Conservation (phyloP, 768 basidiomycete genomes). For the Leucocoprinus birnbaumii region DNA sequence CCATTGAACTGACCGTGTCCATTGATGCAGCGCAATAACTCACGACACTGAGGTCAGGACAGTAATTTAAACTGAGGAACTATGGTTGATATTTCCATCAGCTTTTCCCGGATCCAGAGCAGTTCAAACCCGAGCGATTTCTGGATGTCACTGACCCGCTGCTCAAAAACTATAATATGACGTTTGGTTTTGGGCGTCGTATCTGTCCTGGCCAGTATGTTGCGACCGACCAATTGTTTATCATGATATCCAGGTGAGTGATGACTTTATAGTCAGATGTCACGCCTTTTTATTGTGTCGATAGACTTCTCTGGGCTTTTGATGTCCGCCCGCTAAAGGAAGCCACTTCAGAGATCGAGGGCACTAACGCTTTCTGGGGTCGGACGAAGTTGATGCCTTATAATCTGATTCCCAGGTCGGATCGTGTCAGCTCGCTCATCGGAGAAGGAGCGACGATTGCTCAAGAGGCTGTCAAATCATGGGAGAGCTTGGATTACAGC, state of each 20-base stretch:
- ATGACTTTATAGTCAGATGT: not conserved
- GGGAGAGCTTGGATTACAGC: not conserved
- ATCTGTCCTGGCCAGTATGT: constrained; percentile 25
- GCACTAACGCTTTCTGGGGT: not conserved
- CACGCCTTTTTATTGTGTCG: not conserved
- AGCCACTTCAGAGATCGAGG: not conserved
- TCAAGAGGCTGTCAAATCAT: not conserved
- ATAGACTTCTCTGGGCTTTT: constrained; percentile 23
- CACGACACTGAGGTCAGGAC: not conserved
- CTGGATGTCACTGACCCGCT: constrained; percentile 17
- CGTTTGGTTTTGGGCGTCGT: constrained; percentile 25
- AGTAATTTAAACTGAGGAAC: constrained; percentile 1
- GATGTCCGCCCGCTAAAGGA: constrained; percentile 13
- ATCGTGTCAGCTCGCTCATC: not conserved
- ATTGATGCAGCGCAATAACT: not conserved
- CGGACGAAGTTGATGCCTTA: not conserved
- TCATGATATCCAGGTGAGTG: constrained; percentile 18
- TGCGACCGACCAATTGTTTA: constrained; percentile 22
- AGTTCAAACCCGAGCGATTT: constrained; percentile 23
- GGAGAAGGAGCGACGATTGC: constrained; percentile 3
- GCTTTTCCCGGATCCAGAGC: constrained; percentile 22
- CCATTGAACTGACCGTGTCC: not conserved
- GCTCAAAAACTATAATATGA: constrained; percentile 19
- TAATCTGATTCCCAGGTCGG: constrained; percentile 4
- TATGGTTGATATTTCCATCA: constrained; percentile 11